Evolutionary conservation across 345 rosid species (phyloP), one percentile per base, ranked within the genome.

Genomic region (Salix caprea): DNA sequence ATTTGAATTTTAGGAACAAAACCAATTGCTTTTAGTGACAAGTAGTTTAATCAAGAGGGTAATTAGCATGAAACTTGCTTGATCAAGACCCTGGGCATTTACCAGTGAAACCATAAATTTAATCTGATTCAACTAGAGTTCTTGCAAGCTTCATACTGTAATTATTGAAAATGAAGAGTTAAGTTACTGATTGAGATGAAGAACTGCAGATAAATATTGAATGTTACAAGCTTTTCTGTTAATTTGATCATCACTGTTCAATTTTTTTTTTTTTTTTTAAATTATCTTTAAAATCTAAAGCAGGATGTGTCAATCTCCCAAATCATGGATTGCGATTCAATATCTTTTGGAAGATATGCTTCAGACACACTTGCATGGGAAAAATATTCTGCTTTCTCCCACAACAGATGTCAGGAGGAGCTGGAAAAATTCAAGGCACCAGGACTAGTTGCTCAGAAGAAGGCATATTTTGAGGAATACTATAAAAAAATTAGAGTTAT

Each of bases 371-470:
- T 82, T 54, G 76, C 76, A 8, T 82, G 81, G 81, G 84, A 82
- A 54, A 82, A 74, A 56, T 58, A 68, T 74, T 82, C 84, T 7
- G 78, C 42, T 74, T 82, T 78, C 78, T 19, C 76, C n/a, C 78
- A 74, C 48, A 61, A 82, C 66, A 74, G 73, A 46, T n/a, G 44
- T 48, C 62, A 56, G 73, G 81, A 82, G 73, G 79, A 78, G 66
- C 60, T 82, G 48, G 76, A 74, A 40, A 70, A 77, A 69, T 74
- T 75, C 70, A 82, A 21, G 54, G 60, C 74, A n/a, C 81, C 81
- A 2, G 81, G 81, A n/a, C 70, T 77, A 30, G 81, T 81, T 69
- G 81, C 84, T 52, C 75, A 77, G 65, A 82, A 77, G 76, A 82
- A 56, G 78, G 81, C 84, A 40, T 78, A 70, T 36, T 82, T 82